A percentile compares a stretch with the other conserved stretches of the same genome.
Evolutionary conservation across 805 yeast genomes (phyloP).

Genomic region (Saturnispora gosingensis): DNA sequence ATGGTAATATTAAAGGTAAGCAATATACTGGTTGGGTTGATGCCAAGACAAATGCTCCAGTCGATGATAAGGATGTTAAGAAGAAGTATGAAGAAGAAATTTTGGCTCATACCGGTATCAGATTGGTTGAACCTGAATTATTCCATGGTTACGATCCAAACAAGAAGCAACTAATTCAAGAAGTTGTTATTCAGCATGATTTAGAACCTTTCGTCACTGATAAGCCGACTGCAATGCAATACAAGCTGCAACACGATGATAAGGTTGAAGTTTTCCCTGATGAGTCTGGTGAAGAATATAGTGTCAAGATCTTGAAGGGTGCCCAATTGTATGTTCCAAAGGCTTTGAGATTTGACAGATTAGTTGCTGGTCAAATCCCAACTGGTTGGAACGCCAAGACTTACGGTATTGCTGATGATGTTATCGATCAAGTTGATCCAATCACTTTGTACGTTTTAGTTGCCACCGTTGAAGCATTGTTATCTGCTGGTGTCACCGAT

Average conservation of each 20-base stretch:
- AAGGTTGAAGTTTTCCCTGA: conserved; percentile 76
- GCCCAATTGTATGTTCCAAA: conserved; percentile 88
- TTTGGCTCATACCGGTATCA: conserved; percentile 90
- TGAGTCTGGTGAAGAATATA: conserved; percentile 83
- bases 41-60: conserved; percentile 83
- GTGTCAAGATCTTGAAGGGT: conserved; percentile 86
- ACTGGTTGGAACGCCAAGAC: conserved; percentile 96
- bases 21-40: conserved; percentile 98
- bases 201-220: conserved; percentile 93
- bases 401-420: conserved; percentile 93
- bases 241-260: conserved; percentile 89
- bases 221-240: conserved; percentile 90
- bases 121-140: conserved; percentile 92
- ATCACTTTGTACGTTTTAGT: conserved; percentile 88
- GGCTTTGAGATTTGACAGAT: conserved; percentile 62
- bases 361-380: conserved; percentile 91
- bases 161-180: conserved; percentile 89
- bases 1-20: conserved; percentile 80
- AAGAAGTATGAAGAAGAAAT: conserved; percentile 82
- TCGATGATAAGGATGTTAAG: conserved; percentile 91
- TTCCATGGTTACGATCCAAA: conserved; percentile 92
- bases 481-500: conserved; percentile 92
- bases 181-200: conserved; percentile 93
- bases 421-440: conserved; percentile 91
- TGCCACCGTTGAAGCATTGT: conserved; percentile 88